Base-by-base conservation (phyloP, 306 rosid species). In the Rosa multiflora region DNA sequence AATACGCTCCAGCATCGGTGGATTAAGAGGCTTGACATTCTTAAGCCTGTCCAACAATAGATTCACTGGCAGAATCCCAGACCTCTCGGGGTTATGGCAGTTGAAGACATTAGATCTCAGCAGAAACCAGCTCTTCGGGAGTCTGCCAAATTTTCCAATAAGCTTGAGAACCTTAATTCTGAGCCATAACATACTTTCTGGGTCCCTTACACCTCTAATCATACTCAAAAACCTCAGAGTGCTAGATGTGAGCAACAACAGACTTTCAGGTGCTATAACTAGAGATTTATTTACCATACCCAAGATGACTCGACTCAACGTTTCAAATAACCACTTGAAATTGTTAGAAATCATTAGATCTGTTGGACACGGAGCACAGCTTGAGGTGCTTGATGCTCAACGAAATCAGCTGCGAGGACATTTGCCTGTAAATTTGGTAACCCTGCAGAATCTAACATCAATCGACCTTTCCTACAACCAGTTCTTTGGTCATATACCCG, bases 371-470 rank as follows among this genome's bases (percentile, higher is more conserved):
- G 66, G 72, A 13, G 78, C 81, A 12, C 39, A 2, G 29, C 89
- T 88, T 46, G 59, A 51, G 20, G 77, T 81, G 78, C 83, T 86
- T 42, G 88, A 90, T 39, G 91, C 90, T 3, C 44, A 79, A 67
- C 77, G 76, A 2, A 88, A 86, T 76, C 83, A 83, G 21, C 76
- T 84, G 76, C 77, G 3, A 37, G 90, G 90, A 21, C 83, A 53
- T 69, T 79, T 88, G 62, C 91, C 93, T 2, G 18, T 77, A 55
- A 86, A 75, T 79, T 79, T 90, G 85, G 88, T 72, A 32, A 76
- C 62, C 6, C 63, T 86, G 10, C 76, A 14, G 48, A 82, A 79
- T 70, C 73, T 84, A 61, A 74, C 87, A 52, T 0, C 21, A 8
- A 63, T 89, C 61, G 74, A 87, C 70, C 63, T 89, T 13, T 76